phyloP scores from a whole-genome alignment of 164 flowering plant species.

The Taxillus chinensis region DNA sequence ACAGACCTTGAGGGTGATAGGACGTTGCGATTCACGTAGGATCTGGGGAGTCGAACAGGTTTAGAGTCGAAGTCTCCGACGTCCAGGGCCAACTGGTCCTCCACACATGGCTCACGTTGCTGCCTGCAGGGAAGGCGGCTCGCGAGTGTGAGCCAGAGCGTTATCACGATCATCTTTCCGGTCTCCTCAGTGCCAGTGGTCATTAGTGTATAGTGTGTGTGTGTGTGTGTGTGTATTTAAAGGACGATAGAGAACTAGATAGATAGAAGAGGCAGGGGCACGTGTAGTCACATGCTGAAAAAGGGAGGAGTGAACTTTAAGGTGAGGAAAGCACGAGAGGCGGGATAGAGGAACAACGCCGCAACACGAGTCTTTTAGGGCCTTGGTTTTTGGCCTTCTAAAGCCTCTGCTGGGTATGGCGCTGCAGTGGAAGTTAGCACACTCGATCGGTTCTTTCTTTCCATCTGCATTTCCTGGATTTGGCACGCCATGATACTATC shows the following conservation, averaged over 20 bases:
- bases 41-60: slow-evolving; percentile 17
- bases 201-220: slow-evolving; percentile 20
- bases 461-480: too few species aligned
- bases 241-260: not conserved
- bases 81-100: slow-evolving; percentile 14
- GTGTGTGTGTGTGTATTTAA: not conserved
- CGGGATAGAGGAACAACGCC: not conserved
- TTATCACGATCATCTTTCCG: slow-evolving; percentile 17
- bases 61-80: slow-evolving; percentile 5
- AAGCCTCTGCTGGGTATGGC: too few species aligned
- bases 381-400: too few species aligned
- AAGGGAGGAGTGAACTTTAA: slow-evolving; percentile 18
- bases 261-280: slow-evolving; percentile 2
- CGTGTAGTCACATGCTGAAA: slow-evolving; percentile 27
- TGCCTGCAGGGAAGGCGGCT: slow-evolving; percentile 17
- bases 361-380: not conserved
- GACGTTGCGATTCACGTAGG: slow-evolving; percentile 28
- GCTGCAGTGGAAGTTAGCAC: too few species aligned
- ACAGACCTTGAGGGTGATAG: slow-evolving; percentile 51
- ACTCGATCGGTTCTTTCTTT: too few species aligned
- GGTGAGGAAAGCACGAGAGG: slow-evolving; percentile 41
- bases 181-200: slow-evolving; percentile 53
- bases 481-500: too few species aligned
- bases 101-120: slow-evolving; percentile 19
- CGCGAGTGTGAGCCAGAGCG: slow-evolving; percentile 15